These are phyloP conservation scores for Pyrenophora teres DNA, from an alignment of 2,329 filamentous ascomycete species.

Conservation along the genomic window DNA sequence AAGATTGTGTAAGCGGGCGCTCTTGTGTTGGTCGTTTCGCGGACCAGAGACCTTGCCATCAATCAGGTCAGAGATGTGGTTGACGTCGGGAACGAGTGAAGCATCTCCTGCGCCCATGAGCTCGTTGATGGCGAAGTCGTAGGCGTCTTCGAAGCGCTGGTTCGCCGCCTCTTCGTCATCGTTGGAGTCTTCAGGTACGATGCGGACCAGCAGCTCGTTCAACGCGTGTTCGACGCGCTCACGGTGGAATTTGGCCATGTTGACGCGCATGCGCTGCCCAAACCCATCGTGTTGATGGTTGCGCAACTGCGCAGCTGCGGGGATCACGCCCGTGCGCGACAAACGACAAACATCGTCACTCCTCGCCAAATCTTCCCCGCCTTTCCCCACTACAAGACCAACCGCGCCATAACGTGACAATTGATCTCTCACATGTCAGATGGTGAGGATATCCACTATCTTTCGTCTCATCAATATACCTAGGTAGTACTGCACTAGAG, in stretches of 20 bases:
- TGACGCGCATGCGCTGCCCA: slow-evolving; percentile 28
- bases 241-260: slow-evolving; percentile 42
- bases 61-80: slow-evolving; percentile 91
- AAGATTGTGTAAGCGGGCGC: slow-evolving; percentile 83
- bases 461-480: no score
- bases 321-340: slow-evolving; percentile 12
- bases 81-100: slow-evolving; percentile 71
- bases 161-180: slow-evolving; percentile 72
- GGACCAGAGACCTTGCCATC: slow-evolving; percentile 82
- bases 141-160: slow-evolving; percentile 68
- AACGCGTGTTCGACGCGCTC: slow-evolving; percentile 78
- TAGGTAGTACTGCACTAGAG: no score
- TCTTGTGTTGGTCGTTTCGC: slow-evolving; percentile 71
- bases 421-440: no score
- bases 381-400: background rate
- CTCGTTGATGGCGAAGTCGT: slow-evolving; percentile 56
- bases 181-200: slow-evolving; percentile 68
- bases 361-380: background rate
- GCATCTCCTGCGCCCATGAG: slow-evolving; percentile 55
- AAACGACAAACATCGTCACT: slow-evolving; percentile 1
- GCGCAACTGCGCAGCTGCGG: slow-evolving; percentile 5
- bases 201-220: slow-evolving; percentile 74
- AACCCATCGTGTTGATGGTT: slow-evolving; percentile 11
- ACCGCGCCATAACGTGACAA: no score
- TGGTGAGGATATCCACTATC: no score